These are phyloP conservation scores for Populus hybrid DNA, from an alignment of 441 rosid genomes.

Conservation along the genomic window DNA sequence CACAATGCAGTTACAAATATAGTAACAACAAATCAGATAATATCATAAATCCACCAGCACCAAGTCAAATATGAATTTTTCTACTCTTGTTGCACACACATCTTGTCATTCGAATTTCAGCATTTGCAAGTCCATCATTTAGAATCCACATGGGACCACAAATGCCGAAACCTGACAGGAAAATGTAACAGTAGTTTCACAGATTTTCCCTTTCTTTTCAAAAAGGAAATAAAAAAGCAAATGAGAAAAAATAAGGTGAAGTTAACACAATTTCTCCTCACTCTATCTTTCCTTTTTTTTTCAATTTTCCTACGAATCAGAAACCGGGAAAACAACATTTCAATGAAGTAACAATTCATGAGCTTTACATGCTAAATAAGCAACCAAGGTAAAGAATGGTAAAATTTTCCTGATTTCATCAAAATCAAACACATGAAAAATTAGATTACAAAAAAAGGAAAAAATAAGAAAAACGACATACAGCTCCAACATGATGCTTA, in stretches of 20 bases:
- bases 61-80: background rate
- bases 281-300: background rate
- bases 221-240: background rate
- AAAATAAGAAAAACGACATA: constrained; percentile 31
- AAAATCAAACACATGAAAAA: background rate
- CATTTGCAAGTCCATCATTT: background rate
- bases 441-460: background rate
- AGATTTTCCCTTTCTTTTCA: background rate
- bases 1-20: background rate
- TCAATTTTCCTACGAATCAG: background rate
- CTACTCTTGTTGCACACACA: background rate
- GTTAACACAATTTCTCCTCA: background rate
- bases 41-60: background rate
- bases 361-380: background rate
- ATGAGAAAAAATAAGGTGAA: background rate
- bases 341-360: background rate
- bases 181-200: background rate
- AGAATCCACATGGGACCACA: background rate
- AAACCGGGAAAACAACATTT: background rate
- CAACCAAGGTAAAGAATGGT: background rate
- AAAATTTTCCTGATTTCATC: background rate
- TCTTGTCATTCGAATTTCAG: background rate
- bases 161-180: background rate
- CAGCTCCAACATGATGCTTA: constrained; percentile 81
- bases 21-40: background rate